These are phyloP conservation scores for Aspergillus mulundensis DNA, from an alignment of 495 filamentous ascomycete species.

Conservation along the genomic window DNA sequence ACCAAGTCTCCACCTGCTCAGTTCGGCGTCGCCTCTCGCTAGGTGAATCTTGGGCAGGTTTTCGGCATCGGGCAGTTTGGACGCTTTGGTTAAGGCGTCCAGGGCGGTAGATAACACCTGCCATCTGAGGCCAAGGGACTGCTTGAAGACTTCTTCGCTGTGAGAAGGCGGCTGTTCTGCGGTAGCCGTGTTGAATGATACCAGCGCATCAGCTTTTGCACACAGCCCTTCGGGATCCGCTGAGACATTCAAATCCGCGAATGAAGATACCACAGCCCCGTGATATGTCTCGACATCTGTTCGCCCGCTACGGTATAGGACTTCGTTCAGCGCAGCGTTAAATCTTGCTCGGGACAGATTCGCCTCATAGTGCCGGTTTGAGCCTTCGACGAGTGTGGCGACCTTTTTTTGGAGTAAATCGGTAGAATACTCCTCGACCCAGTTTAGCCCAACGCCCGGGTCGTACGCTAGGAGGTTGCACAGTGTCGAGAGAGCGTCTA, in stretches of 20 bases:
- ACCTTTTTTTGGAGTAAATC: conserved; percentile 46
- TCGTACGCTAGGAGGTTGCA: conserved; percentile 49
- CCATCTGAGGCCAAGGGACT: conserved; percentile 41
- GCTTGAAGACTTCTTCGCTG: conserved; percentile 25
- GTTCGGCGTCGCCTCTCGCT: conserved; percentile 58
- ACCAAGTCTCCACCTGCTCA: conserved; percentile 55
- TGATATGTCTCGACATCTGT: conserved; percentile 50
- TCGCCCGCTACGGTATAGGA: conserved; percentile 47
- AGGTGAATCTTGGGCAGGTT: conserved; percentile 58
- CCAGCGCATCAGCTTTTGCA: conserved; percentile 55
- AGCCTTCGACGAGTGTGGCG: conserved; percentile 40
- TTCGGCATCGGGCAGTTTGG: conserved; percentile 48
- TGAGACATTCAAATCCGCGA: conserved; percentile 39
- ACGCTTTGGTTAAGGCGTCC: conserved; percentile 48
- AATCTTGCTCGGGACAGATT: conserved; percentile 51
- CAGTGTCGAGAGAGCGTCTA: conserved; percentile 54
- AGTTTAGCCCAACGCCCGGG: conserved; percentile 38
- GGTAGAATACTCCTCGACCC: conserved; percentile 53
- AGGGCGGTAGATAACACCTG: conserved; percentile 45
- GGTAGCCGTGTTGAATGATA: conserved; percentile 47
- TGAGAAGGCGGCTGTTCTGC: conserved; percentile 31
- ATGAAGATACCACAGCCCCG: conserved; percentile 41
- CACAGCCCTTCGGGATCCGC: conserved; percentile 48
- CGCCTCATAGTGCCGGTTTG: conserved; percentile 47
- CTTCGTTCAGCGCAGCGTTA: conserved; percentile 48